phyloP scores from a whole-genome alignment of 768 basidiomycete species.

The Pleurotus citrinopileatus region DNA sequence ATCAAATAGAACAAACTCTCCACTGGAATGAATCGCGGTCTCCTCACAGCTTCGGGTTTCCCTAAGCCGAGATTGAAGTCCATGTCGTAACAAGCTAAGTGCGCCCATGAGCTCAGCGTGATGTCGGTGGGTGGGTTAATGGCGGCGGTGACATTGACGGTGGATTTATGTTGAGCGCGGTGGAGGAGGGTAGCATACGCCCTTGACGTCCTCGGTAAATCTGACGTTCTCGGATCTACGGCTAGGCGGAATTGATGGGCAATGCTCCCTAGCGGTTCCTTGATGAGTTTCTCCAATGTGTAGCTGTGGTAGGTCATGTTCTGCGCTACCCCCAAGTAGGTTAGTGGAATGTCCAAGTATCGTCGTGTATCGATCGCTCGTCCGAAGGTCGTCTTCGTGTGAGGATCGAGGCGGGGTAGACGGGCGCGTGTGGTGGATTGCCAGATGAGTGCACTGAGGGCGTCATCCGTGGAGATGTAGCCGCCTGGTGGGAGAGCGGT shows the following conservation, averaged over 20 bases:
- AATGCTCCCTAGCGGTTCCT: conserved; percentile 18
- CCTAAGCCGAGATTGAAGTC: conserved; percentile 23
- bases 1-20: conserved; percentile 26
- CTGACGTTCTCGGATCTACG: conserved; percentile 17
- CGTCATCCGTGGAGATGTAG: conserved; percentile 26
- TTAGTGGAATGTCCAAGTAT: conserved; percentile 18
- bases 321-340: conserved; percentile 23
- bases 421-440: conserved; percentile 23
- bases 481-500: conserved; percentile 11
- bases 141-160: conserved; percentile 15
- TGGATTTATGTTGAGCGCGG: conserved; percentile 15
- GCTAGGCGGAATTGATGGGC: conserved; percentile 22
- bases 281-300: conserved; percentile 13
- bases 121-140: conserved; percentile 18
- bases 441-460: conserved; percentile 25
- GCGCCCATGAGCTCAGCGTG: conserved; percentile 27
- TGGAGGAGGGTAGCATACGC: conserved; percentile 20
- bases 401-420: conserved; percentile 17
- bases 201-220: conserved; percentile 17
- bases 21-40: conserved; percentile 21
- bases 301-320: conserved; percentile 22
- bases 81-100: conserved; percentile 19
- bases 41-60: conserved; percentile 22
- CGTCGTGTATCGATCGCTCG: conserved; percentile 24
- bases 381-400: conserved; percentile 15